A percentile compares a stretch with the other conserved stretches of the same genome.
Evolutionary conservation across 805 yeast genomes (phyloP).

Genomic region (Ogataea saltuana): DNA sequence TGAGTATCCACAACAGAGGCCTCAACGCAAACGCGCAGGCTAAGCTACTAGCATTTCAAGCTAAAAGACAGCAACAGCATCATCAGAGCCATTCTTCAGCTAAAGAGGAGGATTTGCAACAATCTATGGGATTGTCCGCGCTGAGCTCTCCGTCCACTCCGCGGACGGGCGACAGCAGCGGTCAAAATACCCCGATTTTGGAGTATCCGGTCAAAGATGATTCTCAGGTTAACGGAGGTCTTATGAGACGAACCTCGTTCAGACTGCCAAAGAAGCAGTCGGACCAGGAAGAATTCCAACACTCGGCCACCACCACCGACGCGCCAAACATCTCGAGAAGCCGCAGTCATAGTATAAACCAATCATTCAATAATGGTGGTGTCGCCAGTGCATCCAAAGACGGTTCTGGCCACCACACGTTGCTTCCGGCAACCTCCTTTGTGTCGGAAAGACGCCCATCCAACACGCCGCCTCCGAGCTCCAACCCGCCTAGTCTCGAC

Average conservation of each 20-base stretch:
- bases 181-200: slow-evolving; percentile 19
- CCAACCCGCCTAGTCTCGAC: not conserved
- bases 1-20: slow-evolving; percentile 33
- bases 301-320: slow-evolving; percentile 43
- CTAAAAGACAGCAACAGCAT: slow-evolving; percentile 56
- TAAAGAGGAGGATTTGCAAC: slow-evolving; percentile 6
- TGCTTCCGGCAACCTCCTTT: not conserved
- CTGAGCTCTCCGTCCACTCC: slow-evolving; percentile 26
- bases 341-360: slow-evolving; percentile 19
- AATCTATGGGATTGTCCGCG: slow-evolving; percentile 15
- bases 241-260: slow-evolving; percentile 30
- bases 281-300: slow-evolving; percentile 38
- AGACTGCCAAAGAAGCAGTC: slow-evolving; percentile 24
- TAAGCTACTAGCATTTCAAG: slow-evolving; percentile 82
- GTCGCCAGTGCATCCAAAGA: too few relatives aligned
- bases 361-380: too few relatives aligned
- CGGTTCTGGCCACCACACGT: not conserved
- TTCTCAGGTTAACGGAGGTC: slow-evolving; percentile 6
- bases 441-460: not conserved
- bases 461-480: slow-evolving; percentile 1
- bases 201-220: slow-evolving; percentile 16
- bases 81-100: slow-evolving; percentile 9
- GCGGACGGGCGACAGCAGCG: slow-evolving; percentile 17
- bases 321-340: slow-evolving; percentile 10
- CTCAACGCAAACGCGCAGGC: slow-evolving; percentile 83